Evolutionary conservation across 805 yeast genomes (phyloP).

Genomic region (Ogataea wickerhamii): DNA sequence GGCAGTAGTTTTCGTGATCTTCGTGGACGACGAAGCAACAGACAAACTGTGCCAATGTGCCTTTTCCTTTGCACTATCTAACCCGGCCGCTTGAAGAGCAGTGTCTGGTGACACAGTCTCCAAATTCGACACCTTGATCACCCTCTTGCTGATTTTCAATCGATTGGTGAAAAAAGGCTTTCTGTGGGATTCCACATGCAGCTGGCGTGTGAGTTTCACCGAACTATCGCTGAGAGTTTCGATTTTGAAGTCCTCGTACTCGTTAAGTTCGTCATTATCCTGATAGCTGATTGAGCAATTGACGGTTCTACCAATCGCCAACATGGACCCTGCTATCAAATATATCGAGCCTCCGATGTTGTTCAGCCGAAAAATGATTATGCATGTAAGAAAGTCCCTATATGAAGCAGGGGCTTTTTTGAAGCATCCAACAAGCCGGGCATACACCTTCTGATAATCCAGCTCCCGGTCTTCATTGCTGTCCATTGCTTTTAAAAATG

Average conservation of each 20-base stretch:
- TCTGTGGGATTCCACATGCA: conserved; percentile 19
- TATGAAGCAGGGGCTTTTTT: conserved; percentile 19
- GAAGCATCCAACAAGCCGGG: conserved; percentile 20
- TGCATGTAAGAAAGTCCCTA: conserved; percentile 19
- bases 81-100: conserved; percentile 7
- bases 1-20: conserved; percentile 2
- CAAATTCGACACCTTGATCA: conserved; percentile 21
- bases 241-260: conserved; percentile 27
- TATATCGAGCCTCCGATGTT: conserved; percentile 28
- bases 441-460: conserved; percentile 12
- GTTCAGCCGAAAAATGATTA: conserved; percentile 24
- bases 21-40: neutral
- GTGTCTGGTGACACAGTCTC: conserved; percentile 8
- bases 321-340: conserved; percentile 20
- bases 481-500: conserved; percentile 10
- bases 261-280: conserved; percentile 8
- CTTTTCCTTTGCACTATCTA: conserved; percentile 4
- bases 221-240: conserved; percentile 18
- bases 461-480: conserved; percentile 2
- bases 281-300: conserved; percentile 19
- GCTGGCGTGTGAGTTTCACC: conserved; percentile 21
- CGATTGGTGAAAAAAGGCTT: conserved; percentile 25
- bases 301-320: conserved; percentile 1
- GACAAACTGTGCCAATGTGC: conserved; percentile 4
- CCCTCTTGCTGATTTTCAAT: conserved; percentile 15